phyloP scores from a whole-genome alignment of 2,329 filamentous ascomycete species.

The Aaosphaeria pasadenensis region DNA sequence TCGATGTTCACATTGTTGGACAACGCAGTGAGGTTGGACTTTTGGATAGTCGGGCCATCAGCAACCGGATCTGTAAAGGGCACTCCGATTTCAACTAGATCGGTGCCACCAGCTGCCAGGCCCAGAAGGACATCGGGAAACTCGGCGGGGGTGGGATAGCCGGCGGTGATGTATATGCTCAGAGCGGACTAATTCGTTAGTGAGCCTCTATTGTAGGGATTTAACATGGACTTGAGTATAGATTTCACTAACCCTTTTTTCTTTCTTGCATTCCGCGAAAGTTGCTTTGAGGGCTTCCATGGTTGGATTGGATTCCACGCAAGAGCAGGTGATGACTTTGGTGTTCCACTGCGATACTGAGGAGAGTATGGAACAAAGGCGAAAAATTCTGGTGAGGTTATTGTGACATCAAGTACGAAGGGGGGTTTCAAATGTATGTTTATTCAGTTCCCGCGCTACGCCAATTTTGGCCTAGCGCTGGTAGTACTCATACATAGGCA shows the following conservation, averaged over 20 bases:
- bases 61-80: constrained; percentile 98
- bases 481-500: no score
- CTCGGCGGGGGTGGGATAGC: constrained; percentile 78
- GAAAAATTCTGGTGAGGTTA: no score
- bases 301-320: not conserved
- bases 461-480: no score
- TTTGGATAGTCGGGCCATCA: constrained; percentile 96
- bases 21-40: constrained; percentile 72
- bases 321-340: no score
- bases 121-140: constrained; percentile 81
- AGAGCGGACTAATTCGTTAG: constrained; percentile 64
- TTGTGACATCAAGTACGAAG: no score
- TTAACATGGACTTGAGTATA: not conserved
- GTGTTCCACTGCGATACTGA: no score
- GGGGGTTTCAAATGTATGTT: no score
- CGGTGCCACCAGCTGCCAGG: constrained; percentile 89
- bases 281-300: constrained; percentile 51
- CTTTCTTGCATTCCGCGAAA: constrained; percentile 50
- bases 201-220: not conserved
- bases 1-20: constrained; percentile 80
- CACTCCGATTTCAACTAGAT: constrained; percentile 92
- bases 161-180: constrained; percentile 94
- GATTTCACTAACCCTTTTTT: constrained; percentile 38
- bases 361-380: no score
- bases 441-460: no score